A percentile compares a stretch with the other conserved stretches of the same genome.
These are phyloP conservation scores for Lentinus brumalis DNA, from an alignment of 768 basidiomycete genomes.

Conservation along the genomic window DNA sequence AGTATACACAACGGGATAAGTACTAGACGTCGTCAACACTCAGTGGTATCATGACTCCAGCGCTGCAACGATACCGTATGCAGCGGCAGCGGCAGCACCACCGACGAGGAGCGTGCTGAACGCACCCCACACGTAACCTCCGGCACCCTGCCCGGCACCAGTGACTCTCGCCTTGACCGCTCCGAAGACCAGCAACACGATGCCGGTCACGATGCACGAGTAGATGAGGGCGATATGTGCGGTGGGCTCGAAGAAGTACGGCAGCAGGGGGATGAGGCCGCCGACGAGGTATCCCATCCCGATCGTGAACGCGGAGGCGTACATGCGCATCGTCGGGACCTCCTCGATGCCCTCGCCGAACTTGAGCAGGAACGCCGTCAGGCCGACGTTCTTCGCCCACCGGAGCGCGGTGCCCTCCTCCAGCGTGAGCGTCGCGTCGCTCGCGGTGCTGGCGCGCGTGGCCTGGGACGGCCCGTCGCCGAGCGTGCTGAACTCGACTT, in stretches of 20 bases:
- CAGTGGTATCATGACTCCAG: constrained; percentile 37
- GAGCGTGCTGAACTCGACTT: constrained; percentile 54
- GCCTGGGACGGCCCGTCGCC: constrained; percentile 4
- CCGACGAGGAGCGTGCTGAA: constrained; percentile 87
- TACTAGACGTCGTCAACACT: background rate
- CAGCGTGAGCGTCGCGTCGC: constrained; percentile 40
- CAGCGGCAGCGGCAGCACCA: constrained; percentile 82
- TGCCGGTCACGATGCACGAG: constrained; percentile 78
- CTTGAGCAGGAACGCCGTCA: constrained; percentile 93
- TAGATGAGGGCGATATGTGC: constrained; percentile 72
- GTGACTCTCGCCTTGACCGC: constrained; percentile 88
- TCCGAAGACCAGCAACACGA: constrained; percentile 88
- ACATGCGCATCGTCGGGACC: constrained; percentile 80
- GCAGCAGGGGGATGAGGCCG: constrained; percentile 88
- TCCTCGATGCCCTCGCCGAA: constrained; percentile 97
- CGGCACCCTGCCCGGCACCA: constrained; percentile 60
- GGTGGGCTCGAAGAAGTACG: constrained; percentile 82
- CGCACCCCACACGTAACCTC: constrained; percentile 86
- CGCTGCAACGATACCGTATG: constrained; percentile 57
- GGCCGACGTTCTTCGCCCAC: constrained; percentile 79
- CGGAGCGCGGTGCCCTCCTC: constrained; percentile 53
- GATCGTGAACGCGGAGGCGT: constrained; percentile 92
- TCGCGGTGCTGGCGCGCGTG: constrained; percentile 14
- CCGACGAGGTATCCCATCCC: constrained; percentile 93
- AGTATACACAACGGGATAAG: background rate